These are phyloP conservation scores for Lumnitzera racemosa DNA, from an alignment of 345 rosid species.

Conservation along the genomic window DNA sequence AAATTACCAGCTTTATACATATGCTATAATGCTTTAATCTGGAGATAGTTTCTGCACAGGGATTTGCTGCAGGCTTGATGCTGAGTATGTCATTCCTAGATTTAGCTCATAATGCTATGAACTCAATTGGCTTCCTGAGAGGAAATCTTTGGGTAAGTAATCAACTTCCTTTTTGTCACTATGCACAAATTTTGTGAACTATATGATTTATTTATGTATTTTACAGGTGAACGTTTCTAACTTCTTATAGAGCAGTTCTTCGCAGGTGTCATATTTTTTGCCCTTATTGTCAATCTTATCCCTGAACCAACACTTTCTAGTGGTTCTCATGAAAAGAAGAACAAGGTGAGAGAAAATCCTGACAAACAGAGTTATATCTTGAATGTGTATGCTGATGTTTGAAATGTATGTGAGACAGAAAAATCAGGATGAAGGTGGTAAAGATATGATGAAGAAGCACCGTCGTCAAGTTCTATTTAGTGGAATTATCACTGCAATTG, in stretches of 20 bases:
- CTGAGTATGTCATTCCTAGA: constrained; percentile 95
- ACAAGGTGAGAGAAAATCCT: constrained; percentile 47
- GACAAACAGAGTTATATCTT: not conserved
- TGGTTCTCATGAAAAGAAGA: constrained; percentile 49
- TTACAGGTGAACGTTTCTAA: constrained; percentile 16
- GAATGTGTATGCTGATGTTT: not conserved
- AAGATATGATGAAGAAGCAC: constrained; percentile 79
- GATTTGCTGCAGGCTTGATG: constrained; percentile 98
- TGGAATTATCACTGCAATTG: constrained; percentile 90
- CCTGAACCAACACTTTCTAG: constrained; percentile 77
- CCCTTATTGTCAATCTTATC: constrained; percentile 68
- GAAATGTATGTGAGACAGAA: constrained; percentile 43
- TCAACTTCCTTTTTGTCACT: constrained; percentile 4
- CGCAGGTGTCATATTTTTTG: constrained; percentile 88
- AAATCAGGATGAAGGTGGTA: constrained; percentile 61
- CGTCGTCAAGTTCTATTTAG: constrained; percentile 87
- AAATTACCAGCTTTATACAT: too few species aligned
- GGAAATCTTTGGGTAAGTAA: constrained; percentile 91
- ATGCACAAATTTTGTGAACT: not conserved
- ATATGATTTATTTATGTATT: constrained; percentile 4
- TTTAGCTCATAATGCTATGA: constrained; percentile 94
- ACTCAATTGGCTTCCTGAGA: constrained; percentile 89
- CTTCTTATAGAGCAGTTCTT: constrained; percentile 62
- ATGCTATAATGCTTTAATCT: not conserved
- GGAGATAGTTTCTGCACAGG: constrained; percentile 39